Evolutionary conservation across 164 flowering plant species (phyloP).

Genomic region (Aristolochia californica): DNA sequence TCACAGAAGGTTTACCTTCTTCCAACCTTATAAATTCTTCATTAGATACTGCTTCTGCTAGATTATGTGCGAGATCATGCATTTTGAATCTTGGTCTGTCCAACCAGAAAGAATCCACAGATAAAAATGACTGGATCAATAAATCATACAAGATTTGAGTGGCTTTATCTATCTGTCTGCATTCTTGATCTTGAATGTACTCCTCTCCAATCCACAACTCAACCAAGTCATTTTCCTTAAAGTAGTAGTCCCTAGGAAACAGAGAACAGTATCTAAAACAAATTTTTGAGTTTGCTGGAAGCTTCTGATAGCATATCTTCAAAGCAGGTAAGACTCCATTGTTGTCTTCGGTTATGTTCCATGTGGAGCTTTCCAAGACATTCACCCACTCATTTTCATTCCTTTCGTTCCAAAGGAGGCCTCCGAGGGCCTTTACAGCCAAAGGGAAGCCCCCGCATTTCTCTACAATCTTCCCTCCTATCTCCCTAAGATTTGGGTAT

Average conservation of each 20-base stretch:
- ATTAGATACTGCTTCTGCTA: not conserved
- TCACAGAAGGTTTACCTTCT: not conserved
- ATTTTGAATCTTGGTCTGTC: constrained; percentile 1
- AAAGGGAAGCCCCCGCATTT: constrained; percentile 7
- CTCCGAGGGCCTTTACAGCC: not conserved
- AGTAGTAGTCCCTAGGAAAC: constrained; percentile 4
- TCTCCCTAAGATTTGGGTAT: not conserved
- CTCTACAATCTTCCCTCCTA: constrained; percentile 3
- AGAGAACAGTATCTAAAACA: constrained; percentile 6
- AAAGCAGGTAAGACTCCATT: not conserved
- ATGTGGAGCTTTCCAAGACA: not conserved
- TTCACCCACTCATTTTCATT: constrained; percentile 1
- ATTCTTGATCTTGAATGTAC: not conserved
- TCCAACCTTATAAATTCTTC: not conserved
- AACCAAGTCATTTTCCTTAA: not conserved
- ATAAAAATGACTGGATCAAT: not conserved
- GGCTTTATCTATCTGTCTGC: not conserved
- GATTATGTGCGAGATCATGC: constrained; percentile 5
- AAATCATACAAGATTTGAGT: not conserved
- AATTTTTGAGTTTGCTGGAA: not conserved
- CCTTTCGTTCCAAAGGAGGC: not conserved
- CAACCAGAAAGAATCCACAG: not conserved
- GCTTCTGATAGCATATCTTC: constrained; percentile 1
- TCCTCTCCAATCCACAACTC: constrained; percentile 6
- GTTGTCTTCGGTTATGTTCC: not conserved